A percentile compares a stretch with the other conserved stretches of the same genome.
These are phyloP conservation scores for Barnettozyma sp. DNA, from an alignment of 805 yeast genomes.

Conservation along the genomic window DNA sequence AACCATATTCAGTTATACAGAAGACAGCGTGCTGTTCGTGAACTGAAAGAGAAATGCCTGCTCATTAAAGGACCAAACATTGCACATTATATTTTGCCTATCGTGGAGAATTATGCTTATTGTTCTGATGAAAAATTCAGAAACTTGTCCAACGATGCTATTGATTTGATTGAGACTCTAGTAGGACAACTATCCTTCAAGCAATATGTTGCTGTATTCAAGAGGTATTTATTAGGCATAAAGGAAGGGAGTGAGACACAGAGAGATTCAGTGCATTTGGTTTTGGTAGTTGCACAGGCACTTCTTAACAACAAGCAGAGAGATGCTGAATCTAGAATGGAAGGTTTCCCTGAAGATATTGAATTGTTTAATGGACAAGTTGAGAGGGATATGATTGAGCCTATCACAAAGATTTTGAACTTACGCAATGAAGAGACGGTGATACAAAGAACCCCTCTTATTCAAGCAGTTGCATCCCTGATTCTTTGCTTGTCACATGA, in stretches of 20 bases:
- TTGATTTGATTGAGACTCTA: conserved; percentile 53
- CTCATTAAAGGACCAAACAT: conserved; percentile 50
- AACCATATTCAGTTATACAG: conserved; percentile 80
- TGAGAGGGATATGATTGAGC: conserved; percentile 51
- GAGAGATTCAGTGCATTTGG: conserved; percentile 51
- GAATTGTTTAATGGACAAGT: conserved; percentile 42
- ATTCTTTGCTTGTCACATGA: conserved; percentile 55
- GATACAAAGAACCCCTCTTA: conserved; percentile 65
- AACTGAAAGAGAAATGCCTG: conserved; percentile 44
- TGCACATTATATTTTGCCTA: conserved; percentile 76
- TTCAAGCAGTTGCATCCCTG: conserved; percentile 71
- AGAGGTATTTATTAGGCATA: conserved; percentile 53
- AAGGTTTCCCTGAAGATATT: conserved; percentile 31
- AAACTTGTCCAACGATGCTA: conserved; percentile 59
- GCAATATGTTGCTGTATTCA: conserved; percentile 70
- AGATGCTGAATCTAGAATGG: conserved; percentile 14
- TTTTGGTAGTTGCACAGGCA: conserved; percentile 51
- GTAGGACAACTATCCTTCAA: conserved; percentile 60
- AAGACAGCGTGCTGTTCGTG: conserved; percentile 75
- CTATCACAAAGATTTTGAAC: conserved; percentile 50
- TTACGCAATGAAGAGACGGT: conserved; percentile 75
- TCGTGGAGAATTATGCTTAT: conserved; percentile 72
- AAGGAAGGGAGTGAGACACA: conserved; percentile 42
- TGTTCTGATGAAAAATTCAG: conserved; percentile 51
- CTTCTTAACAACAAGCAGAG: conserved; percentile 31